phyloP scores from a whole-genome alignment of 495 filamentous ascomycete genomes.

The Neurospora sp. region DNA sequence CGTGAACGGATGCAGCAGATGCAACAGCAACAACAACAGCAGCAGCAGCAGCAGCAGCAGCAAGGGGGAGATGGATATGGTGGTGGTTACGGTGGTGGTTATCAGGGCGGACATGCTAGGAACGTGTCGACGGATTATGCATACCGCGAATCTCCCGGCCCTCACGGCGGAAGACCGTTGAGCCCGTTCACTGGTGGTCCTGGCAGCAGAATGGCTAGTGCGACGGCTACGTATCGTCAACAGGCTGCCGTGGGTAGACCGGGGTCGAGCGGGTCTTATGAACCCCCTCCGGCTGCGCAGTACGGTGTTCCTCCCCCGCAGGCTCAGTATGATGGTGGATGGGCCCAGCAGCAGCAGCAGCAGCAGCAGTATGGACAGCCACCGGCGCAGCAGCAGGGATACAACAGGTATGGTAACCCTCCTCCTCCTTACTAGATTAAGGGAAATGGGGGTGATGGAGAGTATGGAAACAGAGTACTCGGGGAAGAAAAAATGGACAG shows the following conservation, averaged over 20 bases:
- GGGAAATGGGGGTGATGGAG: not conserved
- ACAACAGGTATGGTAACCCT: not conserved
- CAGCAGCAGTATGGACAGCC: not conserved
- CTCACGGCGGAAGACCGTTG: constrained; percentile 16
- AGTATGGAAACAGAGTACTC: not conserved
- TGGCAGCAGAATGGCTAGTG: not conserved
- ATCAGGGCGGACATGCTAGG: not conserved
- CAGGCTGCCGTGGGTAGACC: constrained; percentile 12
- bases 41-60: not conserved
- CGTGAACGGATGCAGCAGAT: not conserved
- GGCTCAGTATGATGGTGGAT: constrained; percentile 5
- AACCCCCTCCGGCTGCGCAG: constrained; percentile 29
- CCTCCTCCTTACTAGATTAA: not conserved
- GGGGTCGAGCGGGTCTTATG: constrained; percentile 34
- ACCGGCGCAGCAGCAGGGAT: not conserved
- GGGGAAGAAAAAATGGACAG: not conserved
- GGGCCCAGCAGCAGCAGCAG: not conserved
- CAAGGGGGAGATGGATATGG: not conserved
- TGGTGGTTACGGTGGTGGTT: not conserved
- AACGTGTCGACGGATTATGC: not conserved
- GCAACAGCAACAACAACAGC: not conserved
- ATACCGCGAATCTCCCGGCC: constrained; percentile 28
- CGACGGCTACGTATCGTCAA: constrained; percentile 21
- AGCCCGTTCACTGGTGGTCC: constrained; percentile 26
- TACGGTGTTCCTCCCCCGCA: constrained; percentile 7